A percentile compares a stretch with the other conserved stretches of the same genome.
These are phyloP conservation scores for Alternaria tenuissima DNA, from an alignment of 2,329 filamentous ascomycete species.

Conservation along the genomic window DNA sequence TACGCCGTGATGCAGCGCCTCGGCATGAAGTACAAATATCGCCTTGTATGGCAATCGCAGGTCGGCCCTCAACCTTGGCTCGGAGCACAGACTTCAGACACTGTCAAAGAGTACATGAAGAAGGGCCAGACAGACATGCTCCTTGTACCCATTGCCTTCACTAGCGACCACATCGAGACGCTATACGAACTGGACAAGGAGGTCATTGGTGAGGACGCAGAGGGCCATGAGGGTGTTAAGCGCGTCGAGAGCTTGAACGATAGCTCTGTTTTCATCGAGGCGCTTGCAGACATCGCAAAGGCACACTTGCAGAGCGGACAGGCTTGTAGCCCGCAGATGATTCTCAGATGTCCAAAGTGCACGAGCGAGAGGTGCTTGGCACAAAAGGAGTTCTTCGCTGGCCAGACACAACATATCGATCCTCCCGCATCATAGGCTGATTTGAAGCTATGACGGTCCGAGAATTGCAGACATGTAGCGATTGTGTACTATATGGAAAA, in stretches of 20 bases:
- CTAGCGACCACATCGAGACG: constrained; percentile 98
- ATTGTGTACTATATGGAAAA: background rate
- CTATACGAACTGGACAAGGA: constrained; percentile 93
- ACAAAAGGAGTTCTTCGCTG: constrained; percentile 72
- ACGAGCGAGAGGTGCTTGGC: constrained; percentile 87
- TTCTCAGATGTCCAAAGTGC: constrained; percentile 89
- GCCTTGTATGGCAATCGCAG: constrained; percentile 97
- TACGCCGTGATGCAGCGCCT: constrained; percentile 95
- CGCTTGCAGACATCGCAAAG: constrained; percentile 86
- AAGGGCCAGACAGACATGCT: constrained; percentile 92
- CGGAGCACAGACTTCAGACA: constrained; percentile 88
- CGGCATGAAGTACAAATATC: constrained; percentile 87
- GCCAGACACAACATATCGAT: constrained; percentile 45
- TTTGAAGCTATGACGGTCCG: background rate
- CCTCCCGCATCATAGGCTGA: constrained; percentile 13
- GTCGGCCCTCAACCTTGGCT: constrained; percentile 96
- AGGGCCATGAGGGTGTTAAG: constrained; percentile 68
- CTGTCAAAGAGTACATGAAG: constrained; percentile 86
- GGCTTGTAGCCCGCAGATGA: constrained; percentile 85
- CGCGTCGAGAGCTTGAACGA: constrained; percentile 92
- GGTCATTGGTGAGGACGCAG: constrained; percentile 83
- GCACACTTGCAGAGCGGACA: constrained; percentile 75
- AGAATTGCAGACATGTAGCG: background rate
- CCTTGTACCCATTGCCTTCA: constrained; percentile 95
- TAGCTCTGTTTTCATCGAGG: constrained; percentile 87